Base-by-base conservation (phyloP, 2,329 filamentous ascomycete species). In the Apiospora aurea region DNA sequence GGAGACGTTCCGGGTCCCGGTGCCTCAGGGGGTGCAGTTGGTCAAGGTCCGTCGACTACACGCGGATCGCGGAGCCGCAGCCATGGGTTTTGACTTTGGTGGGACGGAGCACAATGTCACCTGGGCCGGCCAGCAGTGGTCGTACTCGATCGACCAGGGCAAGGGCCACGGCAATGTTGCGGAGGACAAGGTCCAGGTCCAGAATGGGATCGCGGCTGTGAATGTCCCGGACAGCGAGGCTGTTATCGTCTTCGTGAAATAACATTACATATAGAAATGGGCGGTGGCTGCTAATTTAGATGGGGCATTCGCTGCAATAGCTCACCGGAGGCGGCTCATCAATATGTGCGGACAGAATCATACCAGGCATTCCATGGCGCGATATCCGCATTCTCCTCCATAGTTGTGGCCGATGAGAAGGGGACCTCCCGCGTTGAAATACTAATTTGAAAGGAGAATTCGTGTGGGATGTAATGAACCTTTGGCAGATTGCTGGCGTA, bases 61-160 rank as follows among this genome's bases (percentile, higher is more conserved):
- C 41, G 72, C 75, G n/a, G 73, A 75, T 10, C 43, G 68, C 21
- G 75, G 75, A 18, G 71, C 72, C 8, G 66, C 68, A 16, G 75
- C 73, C 18, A 51, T 53, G n/a, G 72, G 72, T 6, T 75, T 77
- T 67, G 79, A 80, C 29, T 74, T 76, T 18, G 76, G 76, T 26
- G 77, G 77, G 7, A 71, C 75, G 8, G 72, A 75, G 44, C 73
- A 78, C 38, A 79, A 78, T 69, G 76, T 79, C 21, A 80, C 78
- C 6, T 77, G 75, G 73, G 75, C 75, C 43, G 76, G 76, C 3
- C 72, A 76, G 72, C 76, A 77, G 69, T 77, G 75, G 75, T 73
- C 68, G 3, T 72, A 74, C 46, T 72, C 67, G n/a, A 46, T 75
- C 24, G 72, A 76, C 46, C 38, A 72, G n/a, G 75, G 74, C 38